These are phyloP conservation scores for Periglandula ipomoeae DNA, from an alignment of 2,329 filamentous ascomycete species.

Conservation along the genomic window DNA sequence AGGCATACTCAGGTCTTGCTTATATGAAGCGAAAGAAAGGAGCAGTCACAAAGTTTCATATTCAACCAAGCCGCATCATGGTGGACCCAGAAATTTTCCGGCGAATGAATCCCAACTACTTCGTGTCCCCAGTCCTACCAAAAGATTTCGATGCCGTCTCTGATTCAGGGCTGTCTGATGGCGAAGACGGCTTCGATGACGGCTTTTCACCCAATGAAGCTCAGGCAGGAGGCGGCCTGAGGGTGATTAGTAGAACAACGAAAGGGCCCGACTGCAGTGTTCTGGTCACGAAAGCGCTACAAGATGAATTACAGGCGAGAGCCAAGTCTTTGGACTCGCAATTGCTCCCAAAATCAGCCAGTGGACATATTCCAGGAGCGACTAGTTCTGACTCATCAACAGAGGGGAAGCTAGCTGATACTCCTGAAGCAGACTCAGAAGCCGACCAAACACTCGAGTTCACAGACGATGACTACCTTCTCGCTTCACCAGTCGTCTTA, in stretches of 20 bases:
- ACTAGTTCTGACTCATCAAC: conserved; percentile 1
- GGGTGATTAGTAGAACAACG: background rate
- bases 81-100: conserved; percentile 75
- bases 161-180: conserved; percentile 37
- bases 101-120: conserved; percentile 79
- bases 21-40: conserved; percentile 73
- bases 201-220: conserved; percentile 28
- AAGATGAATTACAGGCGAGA: conserved; percentile 23
- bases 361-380: conserved; percentile 10
- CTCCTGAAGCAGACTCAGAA: conserved; percentile 9
- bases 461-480: conserved; percentile 73
- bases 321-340: conserved; percentile 43
- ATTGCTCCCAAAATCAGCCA: conserved; percentile 28
- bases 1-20: conserved; percentile 72
- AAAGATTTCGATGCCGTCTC: conserved; percentile 56
- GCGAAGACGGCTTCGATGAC: conserved; percentile 22
- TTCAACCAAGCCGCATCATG: conserved; percentile 83
- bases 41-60: conserved; percentile 60
- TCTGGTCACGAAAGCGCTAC: conserved; percentile 19
- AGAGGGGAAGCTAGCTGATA: conserved; percentile 5
- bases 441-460: conserved; percentile 40
- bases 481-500: conserved; percentile 74
- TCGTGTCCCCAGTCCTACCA: conserved; percentile 62
- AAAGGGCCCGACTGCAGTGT: conserved; percentile 10
- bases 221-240: conserved; percentile 29